Evolutionary conservation across 306 rosid genomes (phyloP).

Genomic region (Hippophae rhamnoides): DNA sequence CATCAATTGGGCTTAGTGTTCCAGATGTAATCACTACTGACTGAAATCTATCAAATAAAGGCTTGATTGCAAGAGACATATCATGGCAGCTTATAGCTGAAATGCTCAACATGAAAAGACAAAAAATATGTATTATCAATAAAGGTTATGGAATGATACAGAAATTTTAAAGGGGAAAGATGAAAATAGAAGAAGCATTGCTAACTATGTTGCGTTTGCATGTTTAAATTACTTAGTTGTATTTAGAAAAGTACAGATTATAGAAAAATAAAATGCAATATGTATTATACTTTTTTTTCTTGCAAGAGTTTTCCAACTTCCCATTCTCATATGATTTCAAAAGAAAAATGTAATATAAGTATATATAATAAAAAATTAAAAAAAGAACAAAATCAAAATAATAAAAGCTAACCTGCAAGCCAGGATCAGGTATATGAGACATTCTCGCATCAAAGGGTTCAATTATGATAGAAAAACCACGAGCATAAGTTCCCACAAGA

Average conservation of each 20-base stretch:
- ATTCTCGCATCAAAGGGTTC: slow-evolving; percentile 95
- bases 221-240: too few relatives aligned
- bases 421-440: slow-evolving; percentile 98
- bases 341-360: too few relatives aligned
- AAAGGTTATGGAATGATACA: too few relatives aligned
- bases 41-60: slow-evolving; percentile 92
- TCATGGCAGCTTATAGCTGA: slow-evolving; percentile 91
- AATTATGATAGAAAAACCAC: slow-evolving; percentile 86
- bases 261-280: too few relatives aligned
- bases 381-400: neutral
- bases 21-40: slow-evolving; percentile 93
- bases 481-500: slow-evolving; percentile 84
- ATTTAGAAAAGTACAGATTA: too few relatives aligned
- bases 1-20: slow-evolving; percentile 90
- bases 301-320: too few relatives aligned
- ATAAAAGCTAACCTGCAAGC: slow-evolving; percentile 58
- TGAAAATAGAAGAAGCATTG: neutral
- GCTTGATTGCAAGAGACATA: slow-evolving; percentile 92
- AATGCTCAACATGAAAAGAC: slow-evolving; percentile 22
- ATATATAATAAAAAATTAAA: slow-evolving; percentile 1
- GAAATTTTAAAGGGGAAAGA: neutral
- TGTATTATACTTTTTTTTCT: too few relatives aligned
- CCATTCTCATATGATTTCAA: too few relatives aligned
- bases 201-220: too few relatives aligned
- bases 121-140: neutral